These are phyloP conservation scores for Zygosaccharomyces pseudobailii DNA, from an alignment of 1,139 yeast species.

Conservation along the genomic window DNA sequence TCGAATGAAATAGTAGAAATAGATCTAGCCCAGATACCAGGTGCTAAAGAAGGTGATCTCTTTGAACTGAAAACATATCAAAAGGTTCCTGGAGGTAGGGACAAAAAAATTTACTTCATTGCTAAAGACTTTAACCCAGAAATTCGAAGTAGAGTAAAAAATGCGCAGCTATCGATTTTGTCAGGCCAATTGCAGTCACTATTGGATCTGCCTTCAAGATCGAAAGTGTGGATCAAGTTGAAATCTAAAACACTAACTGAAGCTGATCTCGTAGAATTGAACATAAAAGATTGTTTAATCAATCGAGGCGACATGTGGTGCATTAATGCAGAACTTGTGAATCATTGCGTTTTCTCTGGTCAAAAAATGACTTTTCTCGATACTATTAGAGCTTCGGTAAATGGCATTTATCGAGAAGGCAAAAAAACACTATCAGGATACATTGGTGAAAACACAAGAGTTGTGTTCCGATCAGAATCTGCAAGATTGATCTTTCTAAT, in stretches of 20 bases:
- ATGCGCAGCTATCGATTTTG: conserved; percentile 49
- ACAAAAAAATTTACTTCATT: conserved; percentile 42
- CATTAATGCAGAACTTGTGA: conserved; percentile 57
- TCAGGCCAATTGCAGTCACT: conserved; percentile 59
- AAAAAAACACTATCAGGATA: conserved; percentile 58
- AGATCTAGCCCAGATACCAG: conserved; percentile 54
- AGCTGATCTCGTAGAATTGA: conserved; percentile 79
- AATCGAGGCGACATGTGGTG: conserved; percentile 95
- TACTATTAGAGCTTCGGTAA: conserved; percentile 58
- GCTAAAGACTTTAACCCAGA: conserved; percentile 39
- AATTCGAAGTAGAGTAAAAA: conserved; percentile 31
- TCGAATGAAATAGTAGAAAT: conserved; percentile 58
- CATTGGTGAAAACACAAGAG: conserved; percentile 67
- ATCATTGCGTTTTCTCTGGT: conserved; percentile 60
- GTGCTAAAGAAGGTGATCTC: conserved; percentile 65
- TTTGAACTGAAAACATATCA: conserved; percentile 53
- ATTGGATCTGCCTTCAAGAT: conserved; percentile 64
- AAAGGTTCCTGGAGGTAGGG: conserved; percentile 15
- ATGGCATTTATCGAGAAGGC: conserved; percentile 68
- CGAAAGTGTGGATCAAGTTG: conserved; percentile 53
- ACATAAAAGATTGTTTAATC: conserved; percentile 72
- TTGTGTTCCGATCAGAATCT: conserved; percentile 86
- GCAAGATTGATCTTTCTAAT: conserved; percentile 78
- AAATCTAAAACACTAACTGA: conserved; percentile 48
- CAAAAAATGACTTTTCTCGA: conserved; percentile 64